Evolutionary conservation across 129 eudicot species (phyloP), one percentile per base, ranked within the genome.

Genomic region (Glebionis coronaria): DNA sequence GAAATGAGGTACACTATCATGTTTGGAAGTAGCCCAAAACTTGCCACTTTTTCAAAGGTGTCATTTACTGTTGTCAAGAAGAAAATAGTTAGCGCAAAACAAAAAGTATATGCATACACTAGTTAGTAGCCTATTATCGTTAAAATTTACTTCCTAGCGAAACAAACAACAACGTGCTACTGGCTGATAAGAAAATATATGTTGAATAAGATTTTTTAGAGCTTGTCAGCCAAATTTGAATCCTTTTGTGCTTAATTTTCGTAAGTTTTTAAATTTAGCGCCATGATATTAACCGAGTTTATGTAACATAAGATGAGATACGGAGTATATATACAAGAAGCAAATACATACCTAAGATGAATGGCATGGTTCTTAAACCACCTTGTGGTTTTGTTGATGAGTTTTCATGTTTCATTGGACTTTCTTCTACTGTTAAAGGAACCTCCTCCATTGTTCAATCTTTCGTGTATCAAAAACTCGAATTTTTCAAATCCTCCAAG

Each of bases 41-140:
- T 91, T 63, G 97, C 97, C 58, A 91, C 90, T 77, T 83, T 91
- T 79, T 91, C 97, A 62, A 91, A 80, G 60, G 96, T 71, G 69
- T 91, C 97, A 81, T 87, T 91, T 68, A 84, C 96, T 88, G 78
- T 59, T 31, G 31, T 35, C 15, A 54, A 44, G 27, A 4, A 19
- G 52, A 57, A 15, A 58, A 25, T n/a, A 38, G 51, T 18, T 10
- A 14, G 19, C 6, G 35, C 15, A 1, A 35, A 18, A 56, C 13
- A 5, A 25, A n/a, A 19, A 56, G 46, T 44, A 57, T 45, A 29
- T 16, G 45, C 9, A 51, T 23, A 2, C 25, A 23, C 25, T 23
- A 23, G n/a, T n/a, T n/a, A n/a, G n/a, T n/a, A n/a, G n/a, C n/a
- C n/a, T n/a, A n/a, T n/a, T n/a, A n/a, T n/a, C n/a, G n/a, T n/a